Conservation (phyloP, 495 filamentous ascomycete genomes). For the Podospora sp. region DNA sequence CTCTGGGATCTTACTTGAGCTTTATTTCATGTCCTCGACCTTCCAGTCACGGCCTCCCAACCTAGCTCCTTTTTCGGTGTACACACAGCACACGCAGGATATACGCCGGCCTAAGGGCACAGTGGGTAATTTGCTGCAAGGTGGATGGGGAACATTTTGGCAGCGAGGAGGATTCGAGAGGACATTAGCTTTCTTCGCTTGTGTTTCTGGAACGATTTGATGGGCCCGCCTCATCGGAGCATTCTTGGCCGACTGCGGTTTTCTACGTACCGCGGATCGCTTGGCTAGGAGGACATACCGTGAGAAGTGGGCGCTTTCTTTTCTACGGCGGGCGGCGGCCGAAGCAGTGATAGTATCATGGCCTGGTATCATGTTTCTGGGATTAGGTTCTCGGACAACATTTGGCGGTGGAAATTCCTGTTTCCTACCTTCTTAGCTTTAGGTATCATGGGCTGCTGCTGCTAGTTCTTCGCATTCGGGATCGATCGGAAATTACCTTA, state of each 20-base stretch:
- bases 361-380: neutral
- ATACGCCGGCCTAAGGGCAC: too few species aligned
- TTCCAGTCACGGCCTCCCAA: neutral
- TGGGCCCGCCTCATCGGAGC: neutral
- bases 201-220: neutral
- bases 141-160: neutral
- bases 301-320: neutral
- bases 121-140: neutral
- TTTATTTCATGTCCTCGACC: neutral
- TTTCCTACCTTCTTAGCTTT: neutral
- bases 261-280: neutral
- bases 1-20: neutral
- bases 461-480: neutral
- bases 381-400: slow-evolving; percentile 5
- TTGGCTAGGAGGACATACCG: neutral
- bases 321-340: neutral
- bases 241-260: neutral
- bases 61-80: neutral
- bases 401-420: neutral
- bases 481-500: neutral
- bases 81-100: slow-evolving; percentile 3
- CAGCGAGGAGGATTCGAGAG: neutral
- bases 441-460: slow-evolving; percentile 2
- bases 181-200: neutral
- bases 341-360: neutral